Evolutionary conservation across 176 grass and related monocot species (phyloP).

Genomic region (Pharus latifolius): DNA sequence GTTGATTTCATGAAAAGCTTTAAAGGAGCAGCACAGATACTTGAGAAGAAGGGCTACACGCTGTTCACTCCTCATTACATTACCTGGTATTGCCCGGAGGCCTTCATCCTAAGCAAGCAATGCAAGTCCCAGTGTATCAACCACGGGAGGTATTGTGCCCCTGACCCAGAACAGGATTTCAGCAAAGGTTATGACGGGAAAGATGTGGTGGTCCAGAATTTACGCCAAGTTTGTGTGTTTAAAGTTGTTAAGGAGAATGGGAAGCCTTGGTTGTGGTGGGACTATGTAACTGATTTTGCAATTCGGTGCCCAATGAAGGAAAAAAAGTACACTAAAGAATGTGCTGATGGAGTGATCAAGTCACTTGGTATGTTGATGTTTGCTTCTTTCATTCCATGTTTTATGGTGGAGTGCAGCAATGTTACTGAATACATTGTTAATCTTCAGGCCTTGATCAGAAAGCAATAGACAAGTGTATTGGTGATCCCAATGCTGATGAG

Average conservation of each 20-base stretch:
- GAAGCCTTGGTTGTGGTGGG: slow-evolving; percentile 81
- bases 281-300: slow-evolving; percentile 68
- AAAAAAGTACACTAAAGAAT: slow-evolving; percentile 68
- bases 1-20: slow-evolving; percentile 76
- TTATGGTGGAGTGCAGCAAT: not conserved
- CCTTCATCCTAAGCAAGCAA: slow-evolving; percentile 60
- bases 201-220: slow-evolving; percentile 69
- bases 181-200: slow-evolving; percentile 81
- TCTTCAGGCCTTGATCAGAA: slow-evolving; percentile 47
- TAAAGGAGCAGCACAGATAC: slow-evolving; percentile 55
- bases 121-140: slow-evolving; percentile 86
- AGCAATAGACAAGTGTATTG: slow-evolving; percentile 59
- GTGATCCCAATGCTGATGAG: slow-evolving; percentile 60
- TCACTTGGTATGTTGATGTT: slow-evolving; percentile 46
- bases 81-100: slow-evolving; percentile 71
- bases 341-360: slow-evolving; percentile 56
- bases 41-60: slow-evolving; percentile 72
- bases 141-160: slow-evolving; percentile 66
- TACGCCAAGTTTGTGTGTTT: slow-evolving; percentile 54
- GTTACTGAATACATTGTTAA: not conserved
- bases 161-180: slow-evolving; percentile 72
- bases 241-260: slow-evolving; percentile 46
- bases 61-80: slow-evolving; percentile 79
- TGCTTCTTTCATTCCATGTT: not conserved
- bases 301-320: slow-evolving; percentile 81